phyloP scores from a whole-genome alignment of 2,329 filamentous ascomycete genomes.

The Cladophialophora psammophila region DNA sequence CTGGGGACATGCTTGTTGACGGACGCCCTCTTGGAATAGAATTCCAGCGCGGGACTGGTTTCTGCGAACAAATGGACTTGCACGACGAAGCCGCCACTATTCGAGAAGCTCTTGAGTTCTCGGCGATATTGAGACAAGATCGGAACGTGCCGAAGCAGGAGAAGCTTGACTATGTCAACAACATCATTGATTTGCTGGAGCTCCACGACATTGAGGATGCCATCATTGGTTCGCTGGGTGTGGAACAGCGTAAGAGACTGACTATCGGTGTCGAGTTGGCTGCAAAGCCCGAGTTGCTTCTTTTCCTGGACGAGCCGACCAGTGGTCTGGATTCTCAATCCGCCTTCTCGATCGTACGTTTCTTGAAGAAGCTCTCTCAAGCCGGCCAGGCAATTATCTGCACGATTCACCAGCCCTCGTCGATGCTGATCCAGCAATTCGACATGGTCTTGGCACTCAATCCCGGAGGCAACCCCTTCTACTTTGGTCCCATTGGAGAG shows the following conservation, averaged over 20 bases:
- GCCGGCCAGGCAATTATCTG: slow-evolving; percentile 76
- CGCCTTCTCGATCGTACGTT: slow-evolving; percentile 72
- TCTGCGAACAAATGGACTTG: slow-evolving; percentile 75
- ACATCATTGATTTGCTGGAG: slow-evolving; percentile 70
- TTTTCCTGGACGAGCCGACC: slow-evolving; percentile 77
- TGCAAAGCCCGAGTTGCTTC: slow-evolving; percentile 70
- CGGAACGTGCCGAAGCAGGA: slow-evolving; percentile 61
- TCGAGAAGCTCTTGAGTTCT: slow-evolving; percentile 73
- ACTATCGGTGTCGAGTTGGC: slow-evolving; percentile 78
- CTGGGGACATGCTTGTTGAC: slow-evolving; percentile 76
- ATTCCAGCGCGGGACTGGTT: slow-evolving; percentile 74
- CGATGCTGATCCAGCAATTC: slow-evolving; percentile 73
- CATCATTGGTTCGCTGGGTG: slow-evolving; percentile 68
- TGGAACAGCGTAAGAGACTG: slow-evolving; percentile 74
- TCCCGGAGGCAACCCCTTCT: slow-evolving; percentile 73
- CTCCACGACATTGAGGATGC: slow-evolving; percentile 72
- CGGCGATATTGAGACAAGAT: slow-evolving; percentile 69
- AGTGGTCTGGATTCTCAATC: slow-evolving; percentile 74
- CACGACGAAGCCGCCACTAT: slow-evolving; percentile 73
- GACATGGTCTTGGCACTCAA: slow-evolving; percentile 76
- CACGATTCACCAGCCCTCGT: slow-evolving; percentile 76
- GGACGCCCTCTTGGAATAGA: slow-evolving; percentile 66
- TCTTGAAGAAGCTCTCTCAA: slow-evolving; percentile 70
- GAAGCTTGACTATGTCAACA: slow-evolving; percentile 71
- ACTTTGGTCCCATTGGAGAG: slow-evolving; percentile 75